Evolutionary conservation across 1,284 basidiomycete species (phyloP).

Genomic region (Amylostereum areolatum): DNA sequence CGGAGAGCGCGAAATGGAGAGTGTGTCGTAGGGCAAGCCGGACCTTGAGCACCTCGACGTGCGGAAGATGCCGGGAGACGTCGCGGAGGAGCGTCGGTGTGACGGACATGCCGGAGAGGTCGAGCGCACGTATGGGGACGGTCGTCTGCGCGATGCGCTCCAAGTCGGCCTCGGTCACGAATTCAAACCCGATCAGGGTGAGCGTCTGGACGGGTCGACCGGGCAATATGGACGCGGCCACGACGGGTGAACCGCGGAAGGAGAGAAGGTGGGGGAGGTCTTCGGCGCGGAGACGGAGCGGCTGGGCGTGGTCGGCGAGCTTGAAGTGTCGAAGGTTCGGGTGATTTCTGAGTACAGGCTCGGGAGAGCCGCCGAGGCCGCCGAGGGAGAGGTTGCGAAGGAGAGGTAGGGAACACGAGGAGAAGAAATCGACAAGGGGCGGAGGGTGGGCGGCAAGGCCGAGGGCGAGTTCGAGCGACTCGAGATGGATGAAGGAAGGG

Average conservation of each 20-base stretch:
- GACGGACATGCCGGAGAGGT: constrained; percentile 53
- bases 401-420: constrained; percentile 22
- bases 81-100: constrained; percentile 51
- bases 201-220: constrained; percentile 51
- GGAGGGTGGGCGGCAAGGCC: constrained; percentile 27
- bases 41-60: constrained; percentile 45
- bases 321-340: constrained; percentile 34
- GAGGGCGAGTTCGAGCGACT: constrained; percentile 51
- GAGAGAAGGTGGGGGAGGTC: constrained; percentile 41
- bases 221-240: constrained; percentile 53
- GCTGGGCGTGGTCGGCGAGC: constrained; percentile 40
- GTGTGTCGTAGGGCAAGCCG: constrained; percentile 60
- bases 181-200: constrained; percentile 50
- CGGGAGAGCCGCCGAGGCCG: constrained; percentile 31
- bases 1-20: constrained; percentile 54
- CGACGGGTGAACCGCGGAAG: constrained; percentile 53
- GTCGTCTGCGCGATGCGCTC: constrained; percentile 39
- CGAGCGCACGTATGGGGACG: constrained; percentile 43
- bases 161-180: constrained; percentile 47
- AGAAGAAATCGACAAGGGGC: constrained; percentile 19
- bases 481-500: constrained; percentile 34
- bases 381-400: constrained; percentile 47
- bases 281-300: constrained; percentile 29
- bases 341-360: constrained; percentile 10
- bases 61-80: constrained; percentile 44